phyloP scores from a whole-genome alignment of 2,329 filamentous ascomycete genomes.

The Periconia sp. region DNA sequence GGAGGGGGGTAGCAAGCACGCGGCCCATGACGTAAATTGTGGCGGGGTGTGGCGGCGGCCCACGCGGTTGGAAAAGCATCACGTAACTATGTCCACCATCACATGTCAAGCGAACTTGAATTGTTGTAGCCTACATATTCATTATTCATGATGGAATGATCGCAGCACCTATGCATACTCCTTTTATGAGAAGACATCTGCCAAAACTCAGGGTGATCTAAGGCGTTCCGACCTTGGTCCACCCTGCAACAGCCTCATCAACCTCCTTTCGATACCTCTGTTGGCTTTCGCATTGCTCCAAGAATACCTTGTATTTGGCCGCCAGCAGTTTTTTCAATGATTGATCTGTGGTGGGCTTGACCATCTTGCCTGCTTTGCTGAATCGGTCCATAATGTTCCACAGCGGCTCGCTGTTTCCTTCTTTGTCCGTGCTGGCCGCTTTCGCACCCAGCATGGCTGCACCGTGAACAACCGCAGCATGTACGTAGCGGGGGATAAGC shows the following conservation, averaged over 20 bases:
- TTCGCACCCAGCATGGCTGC: constrained; percentile 98
- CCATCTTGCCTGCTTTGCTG: constrained; percentile 87
- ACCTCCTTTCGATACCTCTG: constrained; percentile 78
- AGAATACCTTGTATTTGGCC: constrained; percentile 93
- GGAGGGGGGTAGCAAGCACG: constrained; percentile 3
- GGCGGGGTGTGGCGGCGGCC: constrained; percentile 2
- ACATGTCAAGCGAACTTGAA: constrained; percentile 1
- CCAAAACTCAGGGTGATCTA: not conserved
- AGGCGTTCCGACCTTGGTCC: constrained; percentile 15
- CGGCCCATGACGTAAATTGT: constrained; percentile 5
- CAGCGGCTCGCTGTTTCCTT: constrained; percentile 79
- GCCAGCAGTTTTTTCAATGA: constrained; percentile 78
- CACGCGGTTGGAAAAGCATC: not conserved
- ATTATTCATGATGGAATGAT: not conserved
- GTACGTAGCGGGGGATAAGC: constrained; percentile 88
- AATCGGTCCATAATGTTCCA: constrained; percentile 98
- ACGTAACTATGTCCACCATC: not conserved
- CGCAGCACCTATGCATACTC: no score
- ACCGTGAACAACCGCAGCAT: constrained; percentile 95
- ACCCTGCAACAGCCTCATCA: constrained; percentile 56
- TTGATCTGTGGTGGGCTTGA: constrained; percentile 71
- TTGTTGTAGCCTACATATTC: no score
- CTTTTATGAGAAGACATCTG: not conserved
- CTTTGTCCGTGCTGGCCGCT: constrained; percentile 79
- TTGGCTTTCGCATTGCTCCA: constrained; percentile 88